These are phyloP conservation scores for Chaetomium tenue DNA, from an alignment of 495 filamentous ascomycete genomes.

Conservation along the genomic window DNA sequence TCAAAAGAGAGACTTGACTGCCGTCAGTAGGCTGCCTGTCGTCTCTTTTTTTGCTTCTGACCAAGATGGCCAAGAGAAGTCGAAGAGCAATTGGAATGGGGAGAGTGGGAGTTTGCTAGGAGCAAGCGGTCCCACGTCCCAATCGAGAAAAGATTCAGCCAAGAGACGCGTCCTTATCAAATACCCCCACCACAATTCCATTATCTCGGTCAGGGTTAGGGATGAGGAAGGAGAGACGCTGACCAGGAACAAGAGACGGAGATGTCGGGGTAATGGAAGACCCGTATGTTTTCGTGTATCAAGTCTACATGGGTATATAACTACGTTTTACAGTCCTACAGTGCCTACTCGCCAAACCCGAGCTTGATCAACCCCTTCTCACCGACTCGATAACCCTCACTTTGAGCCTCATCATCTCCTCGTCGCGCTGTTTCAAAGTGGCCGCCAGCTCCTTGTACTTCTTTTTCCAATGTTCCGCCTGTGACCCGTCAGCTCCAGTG, in stretches of 20 bases:
- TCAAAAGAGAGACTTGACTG: background rate
- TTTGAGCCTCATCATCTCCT: constrained; percentile 32
- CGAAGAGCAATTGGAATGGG: background rate
- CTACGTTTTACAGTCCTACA: too few relatives aligned
- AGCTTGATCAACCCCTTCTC: constrained; percentile 9
- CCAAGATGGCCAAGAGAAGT: background rate
- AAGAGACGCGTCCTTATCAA: too few relatives aligned
- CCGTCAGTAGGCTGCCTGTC: background rate
- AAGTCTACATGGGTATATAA: background rate
- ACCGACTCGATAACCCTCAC: constrained; percentile 29
- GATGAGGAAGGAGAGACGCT: background rate
- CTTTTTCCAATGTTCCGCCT: constrained; percentile 36
- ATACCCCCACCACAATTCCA: too few relatives aligned
- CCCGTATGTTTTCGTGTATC: background rate
- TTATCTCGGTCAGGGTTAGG: too few relatives aligned
- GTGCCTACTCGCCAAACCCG: background rate
- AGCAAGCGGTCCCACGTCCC: background rate
- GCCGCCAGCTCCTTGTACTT: constrained; percentile 41
- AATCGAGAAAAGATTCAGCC: too few relatives aligned
- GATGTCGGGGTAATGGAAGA: background rate
- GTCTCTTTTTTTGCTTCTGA: background rate
- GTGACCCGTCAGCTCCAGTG: background rate
- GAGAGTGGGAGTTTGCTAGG: too few relatives aligned
- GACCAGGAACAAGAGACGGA: background rate
- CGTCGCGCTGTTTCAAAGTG: constrained; percentile 32